A percentile compares a stretch with the other conserved stretches of the same genome.
Conservation (phyloP, 495 filamentous ascomycete genomes). For the Aspergillus heteromorphus region DNA sequence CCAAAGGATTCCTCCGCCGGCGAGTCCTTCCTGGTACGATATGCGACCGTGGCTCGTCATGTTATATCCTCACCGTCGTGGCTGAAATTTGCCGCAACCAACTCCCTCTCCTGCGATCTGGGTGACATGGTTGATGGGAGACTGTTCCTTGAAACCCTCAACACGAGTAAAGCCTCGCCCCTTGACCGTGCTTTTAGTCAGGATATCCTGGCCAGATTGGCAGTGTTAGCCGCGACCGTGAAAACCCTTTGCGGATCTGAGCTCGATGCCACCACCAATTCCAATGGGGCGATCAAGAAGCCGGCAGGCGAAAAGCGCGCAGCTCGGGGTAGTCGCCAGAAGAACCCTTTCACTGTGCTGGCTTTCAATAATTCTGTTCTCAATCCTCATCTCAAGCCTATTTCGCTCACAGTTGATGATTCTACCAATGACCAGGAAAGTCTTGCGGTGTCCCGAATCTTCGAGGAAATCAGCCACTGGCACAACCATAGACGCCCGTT, state of each 20-base stretch:
- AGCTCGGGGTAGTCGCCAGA: background rate
- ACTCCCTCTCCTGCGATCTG: slow-evolving; percentile 38
- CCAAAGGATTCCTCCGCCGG: background rate
- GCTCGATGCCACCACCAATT: background rate
- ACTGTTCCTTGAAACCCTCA: slow-evolving; percentile 36
- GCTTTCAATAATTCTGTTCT: slow-evolving; percentile 30
- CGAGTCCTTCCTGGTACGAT: slow-evolving; percentile 3
- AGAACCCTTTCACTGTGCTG: slow-evolving; percentile 2
- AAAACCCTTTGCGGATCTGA: background rate
- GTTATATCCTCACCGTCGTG: slow-evolving; percentile 10
- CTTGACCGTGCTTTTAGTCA: background rate
- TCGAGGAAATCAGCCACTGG: slow-evolving; percentile 60
- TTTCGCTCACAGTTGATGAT: slow-evolving; percentile 38
- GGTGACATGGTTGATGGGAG: slow-evolving; percentile 64
- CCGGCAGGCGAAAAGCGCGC: background rate
- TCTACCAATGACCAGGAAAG: slow-evolving; percentile 3
- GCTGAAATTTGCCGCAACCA: slow-evolving; percentile 9
- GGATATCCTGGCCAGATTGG: background rate
- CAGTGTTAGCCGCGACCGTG: background rate
- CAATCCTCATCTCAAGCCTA: slow-evolving; percentile 50
- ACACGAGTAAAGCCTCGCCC: background rate
- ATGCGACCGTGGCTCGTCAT: background rate
- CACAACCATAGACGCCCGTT: slow-evolving; percentile 52
- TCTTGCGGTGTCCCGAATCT: slow-evolving; percentile 29
- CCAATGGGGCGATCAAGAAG: background rate